Evolutionary conservation across 1,139 yeast genomes (phyloP).

Genomic region (Pichia sp.): DNA sequence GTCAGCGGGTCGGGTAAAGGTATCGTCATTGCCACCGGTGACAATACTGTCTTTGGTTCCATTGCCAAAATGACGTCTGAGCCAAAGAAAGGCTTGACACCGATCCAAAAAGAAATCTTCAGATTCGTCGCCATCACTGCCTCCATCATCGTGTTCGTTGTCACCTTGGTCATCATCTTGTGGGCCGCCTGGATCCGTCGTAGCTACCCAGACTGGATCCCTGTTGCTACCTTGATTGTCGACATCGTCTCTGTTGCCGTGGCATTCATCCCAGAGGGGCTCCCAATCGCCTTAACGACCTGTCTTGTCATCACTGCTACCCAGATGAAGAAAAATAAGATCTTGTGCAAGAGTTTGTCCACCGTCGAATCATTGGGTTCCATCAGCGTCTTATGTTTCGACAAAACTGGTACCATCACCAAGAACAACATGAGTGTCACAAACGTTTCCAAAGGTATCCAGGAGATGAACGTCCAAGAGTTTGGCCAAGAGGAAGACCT

Average conservation of each 20-base stretch:
- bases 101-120: constrained; percentile 44
- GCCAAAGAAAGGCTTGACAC: constrained; percentile 40
- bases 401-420: constrained; percentile 53
- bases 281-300: constrained; percentile 52
- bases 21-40: constrained; percentile 34
- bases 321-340: constrained; percentile 44
- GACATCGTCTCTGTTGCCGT: constrained; percentile 32
- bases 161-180: constrained; percentile 40
- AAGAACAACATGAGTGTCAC: constrained; percentile 48
- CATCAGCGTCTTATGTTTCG: constrained; percentile 49
- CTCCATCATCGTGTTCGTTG: constrained; percentile 37
- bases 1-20: constrained; percentile 48
- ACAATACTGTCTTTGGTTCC: constrained; percentile 10
- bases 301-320: constrained; percentile 49
- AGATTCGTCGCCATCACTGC: constrained; percentile 43
- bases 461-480: constrained; percentile 10
- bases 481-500: neutral
- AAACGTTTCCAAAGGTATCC: constrained; percentile 30
- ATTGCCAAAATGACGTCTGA: constrained; percentile 27
- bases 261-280: constrained; percentile 44
- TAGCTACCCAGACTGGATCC: constrained; percentile 41
- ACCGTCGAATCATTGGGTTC: constrained; percentile 51
- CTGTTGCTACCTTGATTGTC: constrained; percentile 41
- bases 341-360: constrained; percentile 42
- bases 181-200: constrained; percentile 38